Evolutionary conservation across 306 rosid genomes (phyloP).

Genomic region (Vigna radiata): DNA sequence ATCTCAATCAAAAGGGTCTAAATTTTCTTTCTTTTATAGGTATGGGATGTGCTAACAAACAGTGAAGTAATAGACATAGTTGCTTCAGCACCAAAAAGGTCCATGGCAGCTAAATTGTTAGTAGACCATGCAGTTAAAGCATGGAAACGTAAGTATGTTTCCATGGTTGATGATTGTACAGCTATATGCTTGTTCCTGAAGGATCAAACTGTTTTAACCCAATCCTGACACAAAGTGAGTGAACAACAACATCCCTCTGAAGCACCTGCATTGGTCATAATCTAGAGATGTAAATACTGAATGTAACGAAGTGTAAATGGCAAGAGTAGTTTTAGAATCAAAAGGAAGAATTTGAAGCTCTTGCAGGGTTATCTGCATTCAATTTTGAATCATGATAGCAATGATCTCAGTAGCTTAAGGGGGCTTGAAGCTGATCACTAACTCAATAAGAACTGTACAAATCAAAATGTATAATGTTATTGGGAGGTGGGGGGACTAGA

Average conservation of each 20-base stretch:
- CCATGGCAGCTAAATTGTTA: constrained; percentile 69
- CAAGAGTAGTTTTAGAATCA: constrained; percentile 11
- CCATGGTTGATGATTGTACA: constrained; percentile 68
- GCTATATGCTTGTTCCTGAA: constrained; percentile 73
- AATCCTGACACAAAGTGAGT: constrained; percentile 16
- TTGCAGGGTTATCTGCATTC: constrained; percentile 39
- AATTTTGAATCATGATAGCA: constrained; percentile 37
- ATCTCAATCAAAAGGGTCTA: background rate
- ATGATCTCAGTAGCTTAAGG: background rate
- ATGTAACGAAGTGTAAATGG: background rate
- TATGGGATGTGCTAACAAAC: constrained; percentile 87
- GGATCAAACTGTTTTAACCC: constrained; percentile 24
- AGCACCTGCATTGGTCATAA: constrained; percentile 33
- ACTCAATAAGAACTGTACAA: constrained; percentile 10
- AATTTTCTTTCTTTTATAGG: constrained; percentile 44
- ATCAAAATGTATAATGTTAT: background rate
- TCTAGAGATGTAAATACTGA: background rate
- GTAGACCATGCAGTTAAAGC: constrained; percentile 64
- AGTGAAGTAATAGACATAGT: constrained; percentile 70
- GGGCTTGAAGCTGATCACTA: constrained; percentile 15
- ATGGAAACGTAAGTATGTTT: constrained; percentile 59
- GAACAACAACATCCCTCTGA: constrained; percentile 19
- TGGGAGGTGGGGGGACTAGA: too few relatives aligned
- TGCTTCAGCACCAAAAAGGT: constrained; percentile 66
- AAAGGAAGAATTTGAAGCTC: background rate